A percentile compares a stretch with the other conserved stretches of the same genome.
phyloP scores from a whole-genome alignment of 768 basidiomycete genomes.

The Pisolithus tinctorius region DNA sequence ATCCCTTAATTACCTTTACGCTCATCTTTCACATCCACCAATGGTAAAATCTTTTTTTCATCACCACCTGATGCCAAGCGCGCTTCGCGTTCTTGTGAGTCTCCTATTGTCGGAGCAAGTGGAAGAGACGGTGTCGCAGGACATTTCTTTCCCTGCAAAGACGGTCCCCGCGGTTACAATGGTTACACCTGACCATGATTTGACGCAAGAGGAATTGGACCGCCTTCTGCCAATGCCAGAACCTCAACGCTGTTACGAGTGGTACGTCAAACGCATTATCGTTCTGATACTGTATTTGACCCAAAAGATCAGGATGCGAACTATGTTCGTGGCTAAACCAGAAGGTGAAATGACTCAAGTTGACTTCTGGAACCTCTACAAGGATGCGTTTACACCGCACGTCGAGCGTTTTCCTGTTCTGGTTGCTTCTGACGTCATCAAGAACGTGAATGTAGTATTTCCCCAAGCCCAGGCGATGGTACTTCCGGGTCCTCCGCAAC shows the following conservation, averaged over 20 bases:
- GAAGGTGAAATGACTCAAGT: constrained; percentile 88
- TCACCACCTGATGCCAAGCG: constrained; percentile 61
- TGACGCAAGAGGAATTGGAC: constrained; percentile 66
- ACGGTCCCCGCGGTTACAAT: constrained; percentile 50
- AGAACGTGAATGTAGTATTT: constrained; percentile 82
- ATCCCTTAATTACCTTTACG: constrained; percentile 67
- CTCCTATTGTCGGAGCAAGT: constrained; percentile 66
- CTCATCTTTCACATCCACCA: constrained; percentile 64
- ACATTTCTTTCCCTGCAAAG: constrained; percentile 53
- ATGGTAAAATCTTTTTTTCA: constrained; percentile 76
- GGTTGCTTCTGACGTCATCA: constrained; percentile 90
- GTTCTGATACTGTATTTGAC: constrained; percentile 7
- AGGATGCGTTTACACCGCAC: constrained; percentile 66
- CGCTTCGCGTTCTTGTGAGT: constrained; percentile 60
- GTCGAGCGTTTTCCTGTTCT: constrained; percentile 55
- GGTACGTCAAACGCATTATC: constrained; percentile 37
- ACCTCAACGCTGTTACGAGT: constrained; percentile 78
- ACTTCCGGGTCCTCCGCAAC: constrained; percentile 58
- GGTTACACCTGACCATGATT: constrained; percentile 51
- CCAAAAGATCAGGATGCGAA: constrained; percentile 68
- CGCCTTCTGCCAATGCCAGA: constrained; percentile 51
- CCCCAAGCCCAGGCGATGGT: constrained; percentile 87
- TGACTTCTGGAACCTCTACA: constrained; percentile 92
- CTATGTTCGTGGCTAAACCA: constrained; percentile 70
- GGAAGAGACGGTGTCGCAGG: constrained; percentile 57